Base-by-base conservation (phyloP, 106 monocot genomes). In the Alisma plantagoaquatica region DNA sequence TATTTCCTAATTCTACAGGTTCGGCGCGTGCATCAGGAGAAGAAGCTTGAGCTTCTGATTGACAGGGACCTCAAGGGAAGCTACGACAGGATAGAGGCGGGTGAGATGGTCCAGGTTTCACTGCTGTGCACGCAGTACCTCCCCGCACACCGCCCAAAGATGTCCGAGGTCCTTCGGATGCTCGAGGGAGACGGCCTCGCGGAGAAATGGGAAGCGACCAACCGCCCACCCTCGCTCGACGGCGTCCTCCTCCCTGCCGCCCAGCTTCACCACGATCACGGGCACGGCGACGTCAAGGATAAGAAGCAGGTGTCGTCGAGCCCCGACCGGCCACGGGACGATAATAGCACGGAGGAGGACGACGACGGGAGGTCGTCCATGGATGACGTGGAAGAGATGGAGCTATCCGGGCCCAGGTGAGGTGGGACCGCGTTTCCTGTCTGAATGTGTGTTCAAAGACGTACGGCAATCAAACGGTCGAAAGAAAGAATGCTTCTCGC, bases 101-200 rank as follows among this genome's bases (percentile, higher is more conserved):
- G 53, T 27, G 75, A 75, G 58, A 69, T 75, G 63, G 75, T 75
- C 8, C 69, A 68, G 29, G 69, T 75, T 22, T 68, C 75, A 6
- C 59, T 75, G 5, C 63, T 75, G 11, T 69, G 75, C 69, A 75
- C 69, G 1, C 63, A 69, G 22, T 64, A 46, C 59, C 50, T 56
- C 27, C 69, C 75, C 2, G 25, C 58, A 10, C 57, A 51, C 29
- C 68, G 75, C 1, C 75, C 75, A 1, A 75, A 58, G 62, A 75
- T 75, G 75, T 63, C 69, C 3, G 75, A 75, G 53, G 75, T 75
- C 23, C 31, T 75, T 20, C 31, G 75, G 29, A 75, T 75, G 75
- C 59, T 75, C 17, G 75, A 75, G 22, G 75, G 75, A 5, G 75
- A 75, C 10, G 74, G 74, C 20, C 69, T n/a, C n/a, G n/a, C n/a